Evolutionary conservation across 768 basidiomycete genomes (phyloP).

Genomic region (Trametes meyenii): DNA sequence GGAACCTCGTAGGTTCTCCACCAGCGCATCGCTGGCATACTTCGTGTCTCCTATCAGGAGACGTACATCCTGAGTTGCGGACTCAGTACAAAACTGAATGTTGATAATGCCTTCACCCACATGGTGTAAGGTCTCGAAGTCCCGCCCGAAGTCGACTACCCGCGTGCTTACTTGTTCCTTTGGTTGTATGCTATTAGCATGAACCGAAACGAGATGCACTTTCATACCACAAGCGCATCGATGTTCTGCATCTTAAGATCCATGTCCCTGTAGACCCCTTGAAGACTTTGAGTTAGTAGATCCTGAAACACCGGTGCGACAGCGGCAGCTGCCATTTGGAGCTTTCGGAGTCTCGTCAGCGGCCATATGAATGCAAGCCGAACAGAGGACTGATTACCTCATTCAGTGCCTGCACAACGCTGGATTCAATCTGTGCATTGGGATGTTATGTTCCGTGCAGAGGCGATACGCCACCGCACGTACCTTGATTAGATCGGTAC

Average conservation of each 20-base stretch:
- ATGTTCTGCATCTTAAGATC: not conserved
- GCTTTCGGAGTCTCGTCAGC: not conserved
- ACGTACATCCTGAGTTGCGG: not conserved
- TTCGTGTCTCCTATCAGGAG: conserved; percentile 8
- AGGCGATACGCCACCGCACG: not conserved
- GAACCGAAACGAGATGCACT: not conserved
- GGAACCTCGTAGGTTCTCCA: conserved; percentile 36
- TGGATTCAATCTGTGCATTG: not conserved
- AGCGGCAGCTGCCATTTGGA: not conserved
- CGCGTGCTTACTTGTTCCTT: conserved; percentile 1
- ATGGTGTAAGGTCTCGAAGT: not conserved
- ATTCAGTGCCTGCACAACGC: not conserved
- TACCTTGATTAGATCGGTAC: not conserved
- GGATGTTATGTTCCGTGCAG: not conserved
- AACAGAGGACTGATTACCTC: not conserved
- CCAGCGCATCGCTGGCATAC: conserved; percentile 35
- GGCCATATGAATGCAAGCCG: not conserved
- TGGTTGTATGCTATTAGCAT: too few species aligned
- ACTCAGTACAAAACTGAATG: not conserved
- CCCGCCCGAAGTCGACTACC: not conserved
- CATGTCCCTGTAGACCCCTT: not conserved
- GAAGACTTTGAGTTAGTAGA: not conserved
- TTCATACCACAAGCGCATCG: not conserved
- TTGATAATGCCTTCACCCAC: conserved; percentile 1
- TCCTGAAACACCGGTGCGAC: not conserved